phyloP scores from a whole-genome alignment of 164 flowering plant genomes.

The Platanus orientalis region DNA sequence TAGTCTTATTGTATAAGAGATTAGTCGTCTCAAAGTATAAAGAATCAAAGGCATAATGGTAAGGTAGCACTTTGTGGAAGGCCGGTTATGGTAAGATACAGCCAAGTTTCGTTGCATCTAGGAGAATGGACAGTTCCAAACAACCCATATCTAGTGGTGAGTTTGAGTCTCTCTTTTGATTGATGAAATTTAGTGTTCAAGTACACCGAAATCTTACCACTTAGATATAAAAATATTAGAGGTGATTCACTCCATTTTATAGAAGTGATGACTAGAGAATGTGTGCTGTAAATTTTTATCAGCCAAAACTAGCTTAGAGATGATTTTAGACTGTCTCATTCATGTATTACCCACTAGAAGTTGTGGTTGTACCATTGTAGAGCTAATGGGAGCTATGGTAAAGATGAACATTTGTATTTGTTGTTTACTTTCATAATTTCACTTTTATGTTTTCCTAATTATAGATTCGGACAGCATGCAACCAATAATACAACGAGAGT shows the following conservation, averaged over 20 bases:
- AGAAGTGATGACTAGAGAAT: not conserved
- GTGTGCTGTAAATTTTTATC: not conserved
- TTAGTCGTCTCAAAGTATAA: not conserved
- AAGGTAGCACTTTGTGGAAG: not conserved
- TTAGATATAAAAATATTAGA: not conserved
- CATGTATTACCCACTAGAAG: not conserved
- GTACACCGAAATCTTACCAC: not conserved
- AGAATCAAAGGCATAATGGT: not conserved
- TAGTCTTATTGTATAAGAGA: too few species aligned
- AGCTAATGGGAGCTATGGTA: too few species aligned
- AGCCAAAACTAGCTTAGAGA: not conserved
- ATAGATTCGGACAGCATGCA: too few species aligned
- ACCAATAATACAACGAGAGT: too few species aligned
- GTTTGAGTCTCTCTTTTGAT: not conserved
- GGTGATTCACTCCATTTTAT: not conserved
- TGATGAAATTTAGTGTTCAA: not conserved
- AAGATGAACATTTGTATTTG: not conserved
- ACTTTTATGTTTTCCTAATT: not conserved
- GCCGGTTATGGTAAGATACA: not conserved
- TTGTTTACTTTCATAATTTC: not conserved
- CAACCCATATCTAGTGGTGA: not conserved
- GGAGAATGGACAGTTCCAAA: not conserved
- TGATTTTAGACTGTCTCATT: not conserved
- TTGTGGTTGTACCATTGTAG: not conserved
- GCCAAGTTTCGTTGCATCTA: not conserved